Base-by-base conservation (phyloP, 768 basidiomycete genomes). In the Cystofilobasidium macerans region DNA sequence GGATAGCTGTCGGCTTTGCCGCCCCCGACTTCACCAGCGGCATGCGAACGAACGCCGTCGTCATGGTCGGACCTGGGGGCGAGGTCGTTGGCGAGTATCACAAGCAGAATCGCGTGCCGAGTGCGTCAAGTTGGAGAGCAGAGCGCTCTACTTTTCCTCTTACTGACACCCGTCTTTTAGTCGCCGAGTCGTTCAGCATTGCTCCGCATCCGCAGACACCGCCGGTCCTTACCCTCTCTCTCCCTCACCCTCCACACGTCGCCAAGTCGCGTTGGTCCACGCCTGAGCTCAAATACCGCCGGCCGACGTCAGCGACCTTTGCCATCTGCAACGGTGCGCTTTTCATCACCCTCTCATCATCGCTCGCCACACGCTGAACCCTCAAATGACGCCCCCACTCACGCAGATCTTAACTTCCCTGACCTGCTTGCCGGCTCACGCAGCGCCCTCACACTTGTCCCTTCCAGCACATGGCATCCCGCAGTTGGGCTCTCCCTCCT, bases 271-370 rank as follows among this genome's bases (percentile, higher is more conserved):
- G 5, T 11, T 63, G 62, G 62, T 54, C 62, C 5, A 28, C 40
- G 26, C 22, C 22, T 6, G 63, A 56, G 32, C 40, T 28, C 1
- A 40, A 58, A 13, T 47, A 64, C 32, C 45, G 42, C n/a, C 63
- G 63, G 11, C 26, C 54, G 4, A 28, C 48, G 3, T 33, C 47
- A 13, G 20, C 58, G 1, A 64, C 63, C 0, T 47, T 33, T 3
- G 18, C 58, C n/a, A 64, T 64, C 63, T 64, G 63, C n/a, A 64
- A 64, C 56, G 61, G 61, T 54, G 26, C 36, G 61, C 40, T n/a
- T n/a, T n/a, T n/a, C n/a, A n/a, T n/a, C n/a, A n/a, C n/a, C n/a
- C n/a, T n/a, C n/a, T n/a, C n/a, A n/a, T n/a, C n/a, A n/a, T n/a
- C n/a, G n/a, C n/a, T n/a, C 60, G 16, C 20, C 42, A 32, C 2